These are phyloP conservation scores for Peronospora destructor DNA, from an alignment of 352 stramenopile genomes.

Conservation along the genomic window DNA sequence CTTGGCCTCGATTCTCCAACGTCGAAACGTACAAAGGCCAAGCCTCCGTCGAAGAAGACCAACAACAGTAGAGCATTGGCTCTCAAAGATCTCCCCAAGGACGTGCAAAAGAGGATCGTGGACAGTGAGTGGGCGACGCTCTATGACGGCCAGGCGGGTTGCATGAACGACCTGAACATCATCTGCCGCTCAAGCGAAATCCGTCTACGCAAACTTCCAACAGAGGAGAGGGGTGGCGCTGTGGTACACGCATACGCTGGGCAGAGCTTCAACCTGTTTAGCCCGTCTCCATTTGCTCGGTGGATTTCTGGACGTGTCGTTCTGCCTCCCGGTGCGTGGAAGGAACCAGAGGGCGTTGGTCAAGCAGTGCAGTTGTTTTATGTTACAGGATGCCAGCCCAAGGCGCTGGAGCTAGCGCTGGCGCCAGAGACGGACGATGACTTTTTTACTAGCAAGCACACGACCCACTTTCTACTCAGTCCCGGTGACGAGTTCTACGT, in stretches of 20 bases:
- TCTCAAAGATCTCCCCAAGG: slow-evolving; percentile 41
- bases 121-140: slow-evolving; percentile 68
- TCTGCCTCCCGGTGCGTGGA: slow-evolving; percentile 90
- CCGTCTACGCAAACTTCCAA: slow-evolving; percentile 63
- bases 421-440: slow-evolving; percentile 63
- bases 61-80: slow-evolving; percentile 38
- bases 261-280: slow-evolving; percentile 86
- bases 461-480: slow-evolving; percentile 90
- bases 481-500: slow-evolving; percentile 96
- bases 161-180: slow-evolving; percentile 73
- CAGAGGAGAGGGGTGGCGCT: slow-evolving; percentile 38
- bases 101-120: slow-evolving; percentile 47
- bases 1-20: slow-evolving; percentile 49
- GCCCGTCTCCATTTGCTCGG: slow-evolving; percentile 54
- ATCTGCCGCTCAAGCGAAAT: slow-evolving; percentile 72
- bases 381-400: slow-evolving; percentile 85
- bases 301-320: slow-evolving; percentile 89
- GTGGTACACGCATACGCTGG: slow-evolving; percentile 52
- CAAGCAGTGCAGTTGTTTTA: slow-evolving; percentile 93
- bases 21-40: slow-evolving; percentile 37
- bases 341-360: slow-evolving; percentile 92
- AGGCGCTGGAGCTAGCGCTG: slow-evolving; percentile 68
- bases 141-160: slow-evolving; percentile 48
- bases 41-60: slow-evolving; percentile 26
- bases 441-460: slow-evolving; percentile 86